Evolutionary conservation across 768 basidiomycete species (phyloP), one percentile per base, ranked within the genome.

Genomic region (Terana coerulea): DNA sequence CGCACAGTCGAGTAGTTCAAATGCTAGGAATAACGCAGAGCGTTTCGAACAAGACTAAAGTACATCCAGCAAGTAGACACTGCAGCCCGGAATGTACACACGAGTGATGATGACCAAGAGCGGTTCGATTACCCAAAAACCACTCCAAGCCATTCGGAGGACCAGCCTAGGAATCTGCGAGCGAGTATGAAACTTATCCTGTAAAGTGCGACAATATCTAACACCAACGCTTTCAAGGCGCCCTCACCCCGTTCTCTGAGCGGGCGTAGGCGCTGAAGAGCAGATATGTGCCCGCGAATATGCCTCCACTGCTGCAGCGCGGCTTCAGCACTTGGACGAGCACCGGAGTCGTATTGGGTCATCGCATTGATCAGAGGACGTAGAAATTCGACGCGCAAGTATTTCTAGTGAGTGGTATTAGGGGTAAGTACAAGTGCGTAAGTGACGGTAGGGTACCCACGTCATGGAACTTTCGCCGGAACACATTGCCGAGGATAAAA

Each of bases 401-500:
- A 53, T 31, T 47, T 47, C 44, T 53, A 24, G 22, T 19, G 17
- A 30, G 10, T 19, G 12, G 15, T n/a, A 17, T 29, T n/a, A 19
- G 3, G n/a, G 2, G 49, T 40, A 3, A 9, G n/a, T n/a, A n/a
- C n/a, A n/a, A 3, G 25, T 7, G 8, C n/a, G n/a, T n/a, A 15
- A 11, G 10, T 6, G 17, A 5, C 3, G 15, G 10, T 14, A 47
- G 7, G 11, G 22, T 7, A 5, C 19, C 10, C 19, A 25, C n/a
- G 22, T 35, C 28, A 21, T 41, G 11, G 5, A 51, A 24, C 12
- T 15, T 9, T 30, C 26, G 14, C 0, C n/a, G 28, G 26, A 62
- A 62, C 6, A 69, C 30, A 19, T 64, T 51, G 3, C 65, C 67
- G 0, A 66, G 55, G 1, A 59, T 61, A 41, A 59, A 66, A 1